Evolutionary conservation across 371 early-diverging fungal genomes (phyloP), one percentile per base, ranked within the genome.

Genomic region (Mortierella sp.): DNA sequence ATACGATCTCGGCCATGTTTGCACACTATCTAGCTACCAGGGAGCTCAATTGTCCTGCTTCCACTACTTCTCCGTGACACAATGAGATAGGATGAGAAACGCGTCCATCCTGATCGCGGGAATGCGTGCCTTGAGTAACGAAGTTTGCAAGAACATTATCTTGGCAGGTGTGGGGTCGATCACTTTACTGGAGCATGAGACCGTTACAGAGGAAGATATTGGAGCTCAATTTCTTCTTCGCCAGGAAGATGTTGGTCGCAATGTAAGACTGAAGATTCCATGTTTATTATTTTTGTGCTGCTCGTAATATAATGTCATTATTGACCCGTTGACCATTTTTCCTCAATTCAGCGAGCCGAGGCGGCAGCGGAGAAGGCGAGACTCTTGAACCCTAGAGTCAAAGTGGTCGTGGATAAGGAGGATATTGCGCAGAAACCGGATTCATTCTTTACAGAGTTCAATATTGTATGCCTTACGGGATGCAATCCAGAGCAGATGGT

Each of bases 111-210:
- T 95, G 26, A 83, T 95, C 35, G 89, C 86, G 22, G 93, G 93
- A 1, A 78, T 93, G 58, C 87, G 87, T 60, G 95, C 91, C 5
- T 71, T 95, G 49, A 87, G 89, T 64, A 90, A 89, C 70, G 98
- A 98, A 81, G 88, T 95, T 28, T 88, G 92, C 85, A 98, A 98
- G 83, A 97, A 97, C 83, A 83, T 97, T 61, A 96, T 95, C 6
- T 88, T 98, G 16, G 95, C 97, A 0, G 98, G 98, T 26, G 84
- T 97, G 18, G 97, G 96, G 0, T 83, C 86, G 1, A 83, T 98
- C 26, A 92, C 93, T 0, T 62, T 98, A 0, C 65, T 90, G 35
- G 97, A 96, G 66, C 84, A 87, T 43, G 76, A 78, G 12, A 54
- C 58, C 0, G 94, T 97, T 2, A 78, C 69, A 0, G 84, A 83